A percentile compares a stretch with the other conserved stretches of the same genome.
These are phyloP conservation scores for Dictyophora rubrovolvata DNA, from an alignment of 768 basidiomycete species.

Conservation along the genomic window DNA sequence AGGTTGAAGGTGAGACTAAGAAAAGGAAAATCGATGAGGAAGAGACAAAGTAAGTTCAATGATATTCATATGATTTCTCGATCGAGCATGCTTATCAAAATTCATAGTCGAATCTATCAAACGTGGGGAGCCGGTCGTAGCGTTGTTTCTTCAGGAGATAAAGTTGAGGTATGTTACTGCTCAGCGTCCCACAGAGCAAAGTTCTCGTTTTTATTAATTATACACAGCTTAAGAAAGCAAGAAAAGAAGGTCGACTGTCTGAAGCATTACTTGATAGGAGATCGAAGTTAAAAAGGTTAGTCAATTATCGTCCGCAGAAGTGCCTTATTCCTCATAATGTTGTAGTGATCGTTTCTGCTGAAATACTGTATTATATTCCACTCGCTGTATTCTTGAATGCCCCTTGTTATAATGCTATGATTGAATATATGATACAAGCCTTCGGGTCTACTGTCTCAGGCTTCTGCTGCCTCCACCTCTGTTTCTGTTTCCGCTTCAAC, in stretches of 20 bases:
- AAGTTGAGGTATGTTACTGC: conserved; percentile 47
- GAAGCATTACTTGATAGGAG: conserved; percentile 74
- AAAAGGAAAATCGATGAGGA: conserved; percentile 55
- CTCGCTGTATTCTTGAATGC: background rate
- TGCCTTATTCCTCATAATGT: conserved; percentile 9
- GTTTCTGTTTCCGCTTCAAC: background rate
- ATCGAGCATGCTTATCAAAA: background rate
- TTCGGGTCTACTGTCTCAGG: background rate
- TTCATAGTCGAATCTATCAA: conserved; percentile 56
- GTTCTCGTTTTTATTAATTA: conserved; percentile 7
- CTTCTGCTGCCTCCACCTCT: too few relatives aligned
- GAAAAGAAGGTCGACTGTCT: conserved; percentile 69
- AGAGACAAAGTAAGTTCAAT: conserved; percentile 53
- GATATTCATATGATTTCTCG: background rate
- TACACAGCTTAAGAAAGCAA: conserved; percentile 64
- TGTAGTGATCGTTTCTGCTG: conserved; percentile 38
- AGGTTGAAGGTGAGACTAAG: conserved; percentile 46
- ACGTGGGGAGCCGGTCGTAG: conserved; percentile 77
- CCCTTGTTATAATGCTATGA: background rate
- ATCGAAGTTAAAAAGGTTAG: conserved; percentile 73
- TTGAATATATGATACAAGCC: background rate
- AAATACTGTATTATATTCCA: conserved; percentile 3
- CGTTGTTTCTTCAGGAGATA: conserved; percentile 59
- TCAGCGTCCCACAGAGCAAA: background rate
- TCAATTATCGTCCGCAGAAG: conserved; percentile 6